Evolutionary conservation across 352 stramenopile genomes (phyloP).

Genomic region (Pythium utonaiense): DNA sequence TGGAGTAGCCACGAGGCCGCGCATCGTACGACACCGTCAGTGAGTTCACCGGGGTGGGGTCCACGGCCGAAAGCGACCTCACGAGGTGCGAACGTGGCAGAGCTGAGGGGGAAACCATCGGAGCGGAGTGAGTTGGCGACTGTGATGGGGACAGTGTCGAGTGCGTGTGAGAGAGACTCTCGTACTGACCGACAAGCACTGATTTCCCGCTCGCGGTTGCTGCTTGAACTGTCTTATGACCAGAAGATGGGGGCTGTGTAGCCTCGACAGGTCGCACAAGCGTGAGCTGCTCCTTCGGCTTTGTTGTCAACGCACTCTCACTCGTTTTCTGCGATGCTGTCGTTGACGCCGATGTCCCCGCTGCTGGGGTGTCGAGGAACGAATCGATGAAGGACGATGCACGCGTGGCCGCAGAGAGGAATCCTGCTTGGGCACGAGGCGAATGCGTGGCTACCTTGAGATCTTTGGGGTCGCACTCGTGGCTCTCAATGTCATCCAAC

Average conservation of each 20-base stretch:
- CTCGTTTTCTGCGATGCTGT: conserved; percentile 15
- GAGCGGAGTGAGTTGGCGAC: not conserved
- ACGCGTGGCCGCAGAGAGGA: conserved; percentile 8
- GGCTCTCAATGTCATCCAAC: conserved; percentile 59
- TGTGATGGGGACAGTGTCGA: not conserved
- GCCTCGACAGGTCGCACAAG: conserved; percentile 4
- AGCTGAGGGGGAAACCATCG: not conserved
- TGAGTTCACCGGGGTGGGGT: not conserved
- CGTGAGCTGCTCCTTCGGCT: conserved; percentile 1
- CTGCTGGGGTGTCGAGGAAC: conserved; percentile 27
- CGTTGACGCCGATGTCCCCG: not conserved
- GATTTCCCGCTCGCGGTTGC: not conserved
- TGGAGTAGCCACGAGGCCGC: conserved; percentile 5
- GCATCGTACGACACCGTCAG: no score
- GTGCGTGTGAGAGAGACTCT: conserved; percentile 15
- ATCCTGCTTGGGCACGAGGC: not conserved
- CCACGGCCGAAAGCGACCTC: conserved; percentile 24
- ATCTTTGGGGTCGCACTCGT: conserved; percentile 44
- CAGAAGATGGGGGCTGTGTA: not conserved
- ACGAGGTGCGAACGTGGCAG: not conserved
- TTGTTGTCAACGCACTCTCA: not conserved
- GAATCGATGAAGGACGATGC: conserved; percentile 38
- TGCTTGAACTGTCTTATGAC: not conserved
- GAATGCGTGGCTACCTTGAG: conserved; percentile 16
- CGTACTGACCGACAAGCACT: not conserved